Percentiles rank a stretch among this genome's conserved stretches.
Conservation (phyloP, 345 rosid genomes). For the Pugionium dolabratum region DNA sequence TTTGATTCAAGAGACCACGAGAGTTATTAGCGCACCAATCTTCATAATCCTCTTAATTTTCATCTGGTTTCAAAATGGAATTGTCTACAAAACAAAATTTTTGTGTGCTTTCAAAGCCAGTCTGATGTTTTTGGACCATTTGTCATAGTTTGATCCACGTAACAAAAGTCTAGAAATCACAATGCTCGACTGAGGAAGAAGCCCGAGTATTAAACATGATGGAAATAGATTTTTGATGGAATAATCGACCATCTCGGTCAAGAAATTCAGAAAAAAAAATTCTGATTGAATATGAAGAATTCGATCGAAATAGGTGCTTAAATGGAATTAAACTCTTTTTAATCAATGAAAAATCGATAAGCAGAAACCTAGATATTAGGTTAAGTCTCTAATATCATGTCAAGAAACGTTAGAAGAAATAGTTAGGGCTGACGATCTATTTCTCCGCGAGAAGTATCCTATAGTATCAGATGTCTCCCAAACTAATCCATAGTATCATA, state of each 20-base stretch:
- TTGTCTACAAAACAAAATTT: not conserved
- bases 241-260: not conserved
- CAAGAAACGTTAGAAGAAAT: not conserved
- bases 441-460: too few species aligned
- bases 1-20: not conserved
- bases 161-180: not conserved
- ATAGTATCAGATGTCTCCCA: too few species aligned
- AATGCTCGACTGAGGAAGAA: too few species aligned
- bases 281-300: too few species aligned
- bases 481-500: too few species aligned
- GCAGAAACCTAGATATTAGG: not conserved
- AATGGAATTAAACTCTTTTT: too few species aligned
- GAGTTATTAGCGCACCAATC: not conserved
- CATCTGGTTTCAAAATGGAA: not conserved
- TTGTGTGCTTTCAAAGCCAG: not conserved
- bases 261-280: not conserved
- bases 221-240: not conserved
- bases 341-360: not conserved
- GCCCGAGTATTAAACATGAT: too few species aligned
- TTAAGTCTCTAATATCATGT: not conserved
- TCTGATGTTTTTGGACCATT: not conserved
- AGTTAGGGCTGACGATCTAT: too few species aligned
- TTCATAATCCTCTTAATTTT: not conserved
- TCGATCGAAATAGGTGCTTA: too few species aligned
- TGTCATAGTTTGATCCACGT: not conserved